These are phyloP conservation scores for Taiozyma sp. DNA, from an alignment of 1,139 yeast species.

Conservation along the genomic window DNA sequence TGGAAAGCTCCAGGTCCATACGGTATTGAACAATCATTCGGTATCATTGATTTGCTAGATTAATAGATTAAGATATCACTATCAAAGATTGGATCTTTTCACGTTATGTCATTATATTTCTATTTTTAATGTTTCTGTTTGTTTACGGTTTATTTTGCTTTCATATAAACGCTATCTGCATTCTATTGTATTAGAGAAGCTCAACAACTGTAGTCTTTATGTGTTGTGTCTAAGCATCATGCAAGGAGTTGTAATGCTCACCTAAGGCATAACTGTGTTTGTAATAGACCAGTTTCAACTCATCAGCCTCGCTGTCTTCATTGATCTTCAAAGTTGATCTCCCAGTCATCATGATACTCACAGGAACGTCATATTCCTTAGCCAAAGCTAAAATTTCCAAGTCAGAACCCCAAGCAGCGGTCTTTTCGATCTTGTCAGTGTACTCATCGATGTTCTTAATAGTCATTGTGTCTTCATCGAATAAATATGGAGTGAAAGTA, in stretches of 20 bases:
- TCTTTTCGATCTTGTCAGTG: constrained; percentile 56
- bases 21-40: constrained; percentile 83
- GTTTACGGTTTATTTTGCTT: background rate
- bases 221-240: constrained; percentile 31
- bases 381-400: constrained; percentile 82
- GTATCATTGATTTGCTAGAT: constrained; percentile 28
- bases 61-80: constrained; percentile 3
- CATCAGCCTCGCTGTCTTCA: constrained; percentile 43
- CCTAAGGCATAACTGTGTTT: constrained; percentile 86
- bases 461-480: constrained; percentile 66
- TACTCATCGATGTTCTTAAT: constrained; percentile 65
- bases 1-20: constrained; percentile 89
- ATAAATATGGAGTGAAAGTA: constrained; percentile 74
- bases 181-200: background rate
- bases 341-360: constrained; percentile 75
- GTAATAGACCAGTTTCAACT: constrained; percentile 70
- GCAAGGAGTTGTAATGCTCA: constrained; percentile 87
- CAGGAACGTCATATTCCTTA: constrained; percentile 58
- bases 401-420: constrained; percentile 97
- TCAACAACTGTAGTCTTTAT: background rate
- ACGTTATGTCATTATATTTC: background rate
- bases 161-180: background rate
- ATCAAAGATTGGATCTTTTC: background rate
- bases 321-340: constrained; percentile 57
- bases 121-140: background rate